Conservation (phyloP, 2,329 filamentous ascomycete genomes). For the Aspergillus nomiae region DNA sequence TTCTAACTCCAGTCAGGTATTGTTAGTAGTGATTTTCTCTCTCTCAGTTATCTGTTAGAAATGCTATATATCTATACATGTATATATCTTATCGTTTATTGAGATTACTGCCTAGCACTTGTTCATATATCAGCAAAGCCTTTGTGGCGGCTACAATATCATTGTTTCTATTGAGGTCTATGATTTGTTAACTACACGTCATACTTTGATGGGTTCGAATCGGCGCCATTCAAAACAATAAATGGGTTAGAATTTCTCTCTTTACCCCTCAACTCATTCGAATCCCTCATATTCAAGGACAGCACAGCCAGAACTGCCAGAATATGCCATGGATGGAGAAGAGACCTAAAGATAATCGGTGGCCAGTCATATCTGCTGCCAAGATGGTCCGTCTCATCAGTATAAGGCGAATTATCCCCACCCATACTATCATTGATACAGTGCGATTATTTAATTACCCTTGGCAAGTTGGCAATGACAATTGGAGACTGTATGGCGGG, state of each 20-base stretch:
- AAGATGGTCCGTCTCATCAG: not conserved
- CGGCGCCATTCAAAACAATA: too few relatives aligned
- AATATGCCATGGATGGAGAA: not conserved
- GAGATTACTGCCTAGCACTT: not conserved
- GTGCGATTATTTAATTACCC: not conserved
- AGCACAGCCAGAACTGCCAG: too few relatives aligned
- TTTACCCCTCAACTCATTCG: too few relatives aligned
- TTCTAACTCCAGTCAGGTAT: not conserved
- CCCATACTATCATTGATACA: not conserved
- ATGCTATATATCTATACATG: not conserved
- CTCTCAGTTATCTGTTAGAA: not conserved
- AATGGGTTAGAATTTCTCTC: too few relatives aligned
- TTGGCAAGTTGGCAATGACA: not conserved
- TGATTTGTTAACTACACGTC: too few relatives aligned
- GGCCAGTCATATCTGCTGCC: not conserved
- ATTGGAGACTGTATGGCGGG: not conserved
- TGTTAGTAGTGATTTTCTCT: not conserved
- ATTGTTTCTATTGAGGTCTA: too few relatives aligned
- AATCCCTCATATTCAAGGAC: too few relatives aligned
- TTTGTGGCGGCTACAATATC: too few relatives aligned
- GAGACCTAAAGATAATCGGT: not conserved
- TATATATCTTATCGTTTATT: not conserved
- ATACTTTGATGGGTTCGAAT: too few relatives aligned
- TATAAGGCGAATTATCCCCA: not conserved
- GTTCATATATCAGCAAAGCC: too few relatives aligned